Conservation (phyloP, 306 rosid genomes). For the Bauhinia variegata region DNA sequence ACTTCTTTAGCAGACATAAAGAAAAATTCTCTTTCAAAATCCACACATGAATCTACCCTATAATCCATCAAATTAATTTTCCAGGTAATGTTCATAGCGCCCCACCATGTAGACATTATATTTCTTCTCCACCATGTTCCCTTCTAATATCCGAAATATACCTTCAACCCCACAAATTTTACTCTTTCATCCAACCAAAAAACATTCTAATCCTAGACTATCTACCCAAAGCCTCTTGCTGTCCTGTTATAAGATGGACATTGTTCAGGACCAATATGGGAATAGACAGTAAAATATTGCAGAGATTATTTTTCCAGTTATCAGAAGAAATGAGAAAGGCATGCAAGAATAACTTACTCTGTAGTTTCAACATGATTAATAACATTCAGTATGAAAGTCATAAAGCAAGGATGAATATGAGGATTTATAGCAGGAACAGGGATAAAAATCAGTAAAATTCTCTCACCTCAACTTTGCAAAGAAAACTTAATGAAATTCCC, state of each 20-base stretch:
- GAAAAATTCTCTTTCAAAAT: no score
- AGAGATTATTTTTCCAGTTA: conserved; percentile 15
- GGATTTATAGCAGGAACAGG: conserved; percentile 9
- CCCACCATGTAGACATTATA: no score
- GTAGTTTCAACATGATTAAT: conserved; percentile 8
- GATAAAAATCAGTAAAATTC: conserved; percentile 9
- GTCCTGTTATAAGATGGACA: neutral
- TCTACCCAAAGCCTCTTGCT: no score
- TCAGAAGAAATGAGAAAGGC: conserved; percentile 24
- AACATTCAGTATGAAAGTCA: conserved; percentile 6
- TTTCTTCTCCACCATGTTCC: no score
- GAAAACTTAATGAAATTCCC: conserved; percentile 57
- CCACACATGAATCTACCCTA: no score
- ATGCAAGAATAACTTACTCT: conserved; percentile 8
- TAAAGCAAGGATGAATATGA: conserved; percentile 4
- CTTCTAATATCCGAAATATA: no score
- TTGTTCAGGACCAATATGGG: neutral
- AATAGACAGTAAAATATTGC: neutral
- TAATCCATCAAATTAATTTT: no score
- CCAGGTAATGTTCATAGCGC: no score
- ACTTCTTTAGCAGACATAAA: no score
- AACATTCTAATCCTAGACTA: no score
- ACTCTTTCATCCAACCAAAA: no score
- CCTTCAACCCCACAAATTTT: no score
- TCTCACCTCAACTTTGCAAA: conserved; percentile 71